Base-by-base conservation (phyloP, 768 basidiomycete genomes). In the Mycena belliarum region DNA sequence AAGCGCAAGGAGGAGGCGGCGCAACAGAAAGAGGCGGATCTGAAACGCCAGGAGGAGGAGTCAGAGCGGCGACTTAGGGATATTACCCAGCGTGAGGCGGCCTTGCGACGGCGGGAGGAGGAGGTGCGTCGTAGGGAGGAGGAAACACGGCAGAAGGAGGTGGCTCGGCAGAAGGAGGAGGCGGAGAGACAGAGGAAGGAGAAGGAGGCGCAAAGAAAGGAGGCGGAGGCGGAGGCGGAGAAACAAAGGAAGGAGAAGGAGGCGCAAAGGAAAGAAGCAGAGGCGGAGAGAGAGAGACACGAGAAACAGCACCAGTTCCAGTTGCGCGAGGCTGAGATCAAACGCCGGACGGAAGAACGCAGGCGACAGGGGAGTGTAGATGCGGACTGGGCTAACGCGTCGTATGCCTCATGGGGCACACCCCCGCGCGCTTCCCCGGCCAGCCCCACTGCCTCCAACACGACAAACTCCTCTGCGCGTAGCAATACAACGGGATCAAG, bases 341-440 rank as follows among this genome's bases (percentile, higher is more conserved):
- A 64, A 48, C 73, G 73, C n/a, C 73, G 71, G 14, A 61, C 67
- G n/a, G 76, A 77, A 53, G 79, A 82, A 57, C 76, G 79, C 28
- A 79, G 77, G 23, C 72, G 76, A 11, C 78, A 80, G 44, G 75
- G 76, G 49, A 79, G 74, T 54, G 56, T 68, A n/a, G 74, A 73
- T 5, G 49, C 67, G n/a, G 77, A 74, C 42, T 75, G 75, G 72
- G 48, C 61, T 8, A 57, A 68, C 43, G 4, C 44, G 24, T 56
- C 70, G 2, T 66, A 71, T 4, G 59, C 65, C 21, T 50, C 57
- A 15, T 52, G 56, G 56, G 43, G 48, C 26, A 55, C 56, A 9
- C 38, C 54, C 25, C 35, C 38, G 26, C 49, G 55, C 35, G 55
- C 55, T 18, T 68, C 75, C 43, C 64, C 70, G 8, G 70, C 77